Evolutionary conservation across 495 filamentous ascomycete species (phyloP).

Genomic region (Ascodesmis nigricans): DNA sequence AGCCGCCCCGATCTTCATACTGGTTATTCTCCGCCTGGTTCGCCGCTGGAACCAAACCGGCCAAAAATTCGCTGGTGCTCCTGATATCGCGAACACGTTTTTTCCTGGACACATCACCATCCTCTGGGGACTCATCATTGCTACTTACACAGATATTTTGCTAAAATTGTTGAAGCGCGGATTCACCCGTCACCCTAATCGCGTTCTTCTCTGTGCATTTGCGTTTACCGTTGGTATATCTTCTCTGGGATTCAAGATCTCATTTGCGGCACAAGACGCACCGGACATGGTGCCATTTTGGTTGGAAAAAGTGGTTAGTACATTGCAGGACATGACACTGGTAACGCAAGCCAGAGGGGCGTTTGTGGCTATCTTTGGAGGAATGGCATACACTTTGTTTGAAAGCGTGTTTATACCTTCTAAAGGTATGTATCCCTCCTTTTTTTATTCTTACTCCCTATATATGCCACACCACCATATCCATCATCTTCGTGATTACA

Average conservation of each 20-base stretch:
- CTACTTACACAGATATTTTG: constrained; percentile 39
- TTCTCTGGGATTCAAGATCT: constrained; percentile 25
- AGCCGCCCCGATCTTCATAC: constrained; percentile 7
- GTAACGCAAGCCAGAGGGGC: constrained; percentile 30
- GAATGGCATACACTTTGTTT: constrained; percentile 24
- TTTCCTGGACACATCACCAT: constrained; percentile 36
- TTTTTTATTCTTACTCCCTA: no score
- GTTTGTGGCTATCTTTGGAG: constrained; percentile 32
- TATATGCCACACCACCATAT: no score
- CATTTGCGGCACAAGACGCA: constrained; percentile 40
- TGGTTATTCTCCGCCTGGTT: constrained; percentile 37
- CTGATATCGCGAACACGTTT: constrained; percentile 56
- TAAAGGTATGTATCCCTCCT: background rate
- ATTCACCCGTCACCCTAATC: constrained; percentile 11
- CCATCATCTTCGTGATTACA: no score
- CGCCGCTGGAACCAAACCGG: constrained; percentile 77
- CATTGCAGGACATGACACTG: constrained; percentile 28
- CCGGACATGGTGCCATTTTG: constrained; percentile 45
- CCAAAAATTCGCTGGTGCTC: constrained; percentile 72
- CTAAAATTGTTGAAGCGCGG: constrained; percentile 21
- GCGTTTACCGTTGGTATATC: constrained; percentile 39
- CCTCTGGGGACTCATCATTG: constrained; percentile 53
- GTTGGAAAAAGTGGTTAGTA: constrained; percentile 22
- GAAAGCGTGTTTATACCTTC: no score
- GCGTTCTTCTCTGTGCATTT: constrained; percentile 52